Base-by-base conservation (phyloP, 2,329 filamentous ascomycete species). In the Chrysosphaeria jannelii region DNA sequence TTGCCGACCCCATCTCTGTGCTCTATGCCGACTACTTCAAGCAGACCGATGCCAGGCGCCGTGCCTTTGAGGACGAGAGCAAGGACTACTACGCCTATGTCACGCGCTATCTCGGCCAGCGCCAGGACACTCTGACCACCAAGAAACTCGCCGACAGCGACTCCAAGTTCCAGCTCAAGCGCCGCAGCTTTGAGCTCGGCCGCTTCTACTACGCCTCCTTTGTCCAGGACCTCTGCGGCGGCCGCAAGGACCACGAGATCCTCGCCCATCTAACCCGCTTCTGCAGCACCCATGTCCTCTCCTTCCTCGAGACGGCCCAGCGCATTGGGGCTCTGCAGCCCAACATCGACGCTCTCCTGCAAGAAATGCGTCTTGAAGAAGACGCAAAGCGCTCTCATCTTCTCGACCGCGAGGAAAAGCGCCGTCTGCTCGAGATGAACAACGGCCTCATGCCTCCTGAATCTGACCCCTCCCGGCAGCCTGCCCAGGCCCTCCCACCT, bases 151-250 rank as follows among this genome's bases (percentile, higher is more conserved):
- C 62, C 19, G 78, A 91, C 35, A 91, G 78, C 35, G 85, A 97
- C 42, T 71, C 74, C 15, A 97, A 97, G 39, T 97, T 93, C 39
- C 81, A 93, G 41, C 65, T 58, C 21, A 93, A 93, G 48, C 63
- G 79, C 33, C 67, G 75, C 21, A 90, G 78, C 34, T 97, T 97
- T 37, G 85, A 97, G 48, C 56, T 97, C 27, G 91, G 89, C 48
- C 68, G 88, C 7, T 97, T 97, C 37, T 88, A 97, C 43, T 97
- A 97, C 42, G 93, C 81, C 3, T 90, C 76, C 9, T 97, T 93
- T 39, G 89, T 97, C 74, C 81, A 93, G 37, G 85, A 97, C 48
- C 54, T 97, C n/a, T 85, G 93, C 31, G 85, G 85, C 14, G 85
- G 85, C n/a, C 68, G 85, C 30, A 97, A 93, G 41, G 85, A 97